A percentile compares a stretch with the other conserved stretches of the same genome.
Conservation (phyloP, 2,329 filamentous ascomycete genomes). For the Zymoseptoria crescenta region DNA sequence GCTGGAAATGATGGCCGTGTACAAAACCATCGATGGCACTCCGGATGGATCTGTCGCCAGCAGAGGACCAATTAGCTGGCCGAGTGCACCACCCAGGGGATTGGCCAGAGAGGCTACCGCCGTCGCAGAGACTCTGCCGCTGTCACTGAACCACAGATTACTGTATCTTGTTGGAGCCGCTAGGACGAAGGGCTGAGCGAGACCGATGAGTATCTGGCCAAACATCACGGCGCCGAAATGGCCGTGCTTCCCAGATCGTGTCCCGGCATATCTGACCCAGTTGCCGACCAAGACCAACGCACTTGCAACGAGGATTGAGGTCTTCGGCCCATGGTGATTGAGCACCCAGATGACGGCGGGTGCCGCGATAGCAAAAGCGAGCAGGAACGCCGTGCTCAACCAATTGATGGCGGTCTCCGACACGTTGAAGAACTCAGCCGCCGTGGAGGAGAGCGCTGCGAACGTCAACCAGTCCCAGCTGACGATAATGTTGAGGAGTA, state of each 20-base stretch:
- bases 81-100: slow-evolving; percentile 80
- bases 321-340: slow-evolving; percentile 67
- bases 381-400: slow-evolving; percentile 81
- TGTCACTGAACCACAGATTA: slow-evolving; percentile 86
- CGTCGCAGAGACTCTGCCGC: slow-evolving; percentile 77
- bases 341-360: slow-evolving; percentile 69
- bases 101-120: slow-evolving; percentile 80
- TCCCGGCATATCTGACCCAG: slow-evolving; percentile 56
- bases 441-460: slow-evolving; percentile 68
- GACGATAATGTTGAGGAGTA: slow-evolving; percentile 82
- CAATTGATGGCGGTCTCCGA: slow-evolving; percentile 77
- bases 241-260: slow-evolving; percentile 35
- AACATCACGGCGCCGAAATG: slow-evolving; percentile 74
- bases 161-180: slow-evolving; percentile 84
- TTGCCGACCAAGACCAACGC: slow-evolving; percentile 72
- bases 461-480: slow-evolving; percentile 98
- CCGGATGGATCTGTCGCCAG: slow-evolving; percentile 58
- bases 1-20: slow-evolving; percentile 40
- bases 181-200: slow-evolving; percentile 87
- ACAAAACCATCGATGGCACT: slow-evolving; percentile 71
- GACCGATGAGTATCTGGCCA: slow-evolving; percentile 80
- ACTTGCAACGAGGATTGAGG: slow-evolving; percentile 65
- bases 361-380: slow-evolving; percentile 67
- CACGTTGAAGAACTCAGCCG: slow-evolving; percentile 68
- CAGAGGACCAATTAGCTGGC: slow-evolving; percentile 76